Evolutionary conservation across 306 rosid species (phyloP).

Genomic region (Fagus crenata): DNA sequence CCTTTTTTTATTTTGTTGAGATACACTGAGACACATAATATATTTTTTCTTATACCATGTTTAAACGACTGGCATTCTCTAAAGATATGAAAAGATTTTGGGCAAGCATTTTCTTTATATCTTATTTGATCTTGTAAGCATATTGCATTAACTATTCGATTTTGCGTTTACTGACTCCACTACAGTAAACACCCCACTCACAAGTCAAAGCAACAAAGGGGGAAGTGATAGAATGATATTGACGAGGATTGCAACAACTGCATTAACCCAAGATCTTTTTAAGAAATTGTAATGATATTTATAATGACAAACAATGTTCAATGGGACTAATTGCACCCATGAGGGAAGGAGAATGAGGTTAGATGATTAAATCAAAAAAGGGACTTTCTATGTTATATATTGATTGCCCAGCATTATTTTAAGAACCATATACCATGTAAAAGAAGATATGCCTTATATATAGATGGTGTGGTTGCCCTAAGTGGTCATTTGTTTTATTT

Average conservation of each 20-base stretch:
- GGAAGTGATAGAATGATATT: background rate
- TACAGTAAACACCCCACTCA: background rate
- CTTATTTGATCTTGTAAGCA: background rate
- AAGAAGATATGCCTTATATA: too few relatives aligned
- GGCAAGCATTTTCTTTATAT: background rate
- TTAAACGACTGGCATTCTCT: background rate
- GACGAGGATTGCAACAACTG: background rate
- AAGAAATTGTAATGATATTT: background rate
- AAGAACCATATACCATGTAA: too few relatives aligned
- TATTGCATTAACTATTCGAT: background rate
- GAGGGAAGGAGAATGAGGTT: too few relatives aligned
- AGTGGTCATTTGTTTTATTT: too few relatives aligned
- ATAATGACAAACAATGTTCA: background rate
- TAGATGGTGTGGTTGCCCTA: too few relatives aligned
- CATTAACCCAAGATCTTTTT: background rate
- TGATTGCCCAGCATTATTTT: too few relatives aligned
- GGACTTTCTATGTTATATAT: too few relatives aligned
- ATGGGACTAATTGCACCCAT: too few relatives aligned
- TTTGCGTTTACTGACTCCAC: background rate
- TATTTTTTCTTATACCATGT: background rate
- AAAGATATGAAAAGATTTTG: too few relatives aligned
- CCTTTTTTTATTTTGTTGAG: background rate
- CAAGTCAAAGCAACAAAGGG: background rate
- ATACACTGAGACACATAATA: background rate
- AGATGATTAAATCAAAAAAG: too few relatives aligned